phyloP scores from a whole-genome alignment of 2,329 filamentous ascomycete genomes.

The Dactylonectria estremocensis region DNA sequence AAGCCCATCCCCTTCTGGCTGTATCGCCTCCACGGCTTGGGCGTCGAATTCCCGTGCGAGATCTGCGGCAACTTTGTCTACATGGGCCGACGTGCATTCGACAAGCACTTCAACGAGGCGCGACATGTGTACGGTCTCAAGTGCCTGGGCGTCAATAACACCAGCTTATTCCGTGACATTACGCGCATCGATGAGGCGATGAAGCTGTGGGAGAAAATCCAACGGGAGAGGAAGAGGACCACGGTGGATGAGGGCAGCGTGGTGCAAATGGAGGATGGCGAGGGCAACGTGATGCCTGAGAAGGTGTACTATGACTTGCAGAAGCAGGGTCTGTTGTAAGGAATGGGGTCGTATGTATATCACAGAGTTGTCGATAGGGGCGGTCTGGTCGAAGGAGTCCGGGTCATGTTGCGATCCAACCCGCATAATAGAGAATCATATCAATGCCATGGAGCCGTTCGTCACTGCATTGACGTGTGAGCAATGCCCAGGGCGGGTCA shows the following conservation, averaged over 20 bases:
- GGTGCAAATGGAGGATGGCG: slow-evolving; percentile 98
- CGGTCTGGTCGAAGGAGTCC: background rate
- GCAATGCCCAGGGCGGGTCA: background rate
- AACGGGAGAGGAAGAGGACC: slow-evolving; percentile 85
- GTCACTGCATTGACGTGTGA: background rate
- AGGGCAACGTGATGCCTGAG: slow-evolving; percentile 99
- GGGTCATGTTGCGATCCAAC: slow-evolving; percentile 1
- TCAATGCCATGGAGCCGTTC: background rate
- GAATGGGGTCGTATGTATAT: slow-evolving; percentile 28
- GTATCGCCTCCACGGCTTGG: slow-evolving; percentile 95
- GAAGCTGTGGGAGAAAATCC: slow-evolving; percentile 93
- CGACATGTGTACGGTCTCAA: slow-evolving; percentile 94
- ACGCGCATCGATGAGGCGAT: slow-evolving; percentile 91
- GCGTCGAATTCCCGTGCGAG: slow-evolving; percentile 95
- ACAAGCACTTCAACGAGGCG: slow-evolving; percentile 98
- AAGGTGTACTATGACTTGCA: slow-evolving; percentile 97
- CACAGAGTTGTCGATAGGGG: slow-evolving; percentile 13
- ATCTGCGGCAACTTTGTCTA: slow-evolving; percentile 99
- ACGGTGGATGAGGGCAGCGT: slow-evolving; percentile 85
- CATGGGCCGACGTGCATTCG: slow-evolving; percentile 95
- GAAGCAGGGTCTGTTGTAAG: slow-evolving; percentile 87
- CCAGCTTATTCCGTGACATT: slow-evolving; percentile 93
- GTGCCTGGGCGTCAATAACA: slow-evolving; percentile 93
- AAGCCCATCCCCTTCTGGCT: slow-evolving; percentile 99
- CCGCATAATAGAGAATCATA: slow-evolving; percentile 7